Conservation (phyloP, 2,329 filamentous ascomycete species). For the Pseudogymnoascus sp. region DNA sequence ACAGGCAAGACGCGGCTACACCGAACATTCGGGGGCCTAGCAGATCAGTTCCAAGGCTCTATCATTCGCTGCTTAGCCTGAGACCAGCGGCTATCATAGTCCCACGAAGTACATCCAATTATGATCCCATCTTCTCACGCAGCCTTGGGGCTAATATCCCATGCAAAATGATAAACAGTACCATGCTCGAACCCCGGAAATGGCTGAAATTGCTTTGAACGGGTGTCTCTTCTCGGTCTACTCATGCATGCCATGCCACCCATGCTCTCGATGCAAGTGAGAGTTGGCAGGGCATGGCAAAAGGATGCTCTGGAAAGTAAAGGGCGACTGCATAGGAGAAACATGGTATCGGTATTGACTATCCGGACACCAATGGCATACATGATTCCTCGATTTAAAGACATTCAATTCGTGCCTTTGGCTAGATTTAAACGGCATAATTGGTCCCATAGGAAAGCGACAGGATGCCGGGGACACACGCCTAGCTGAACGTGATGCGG, state of each 20-base stretch:
- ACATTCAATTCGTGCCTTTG: not conserved
- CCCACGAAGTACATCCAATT: not conserved
- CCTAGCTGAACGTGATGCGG: not conserved
- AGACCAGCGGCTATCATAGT: slow-evolving; percentile 1
- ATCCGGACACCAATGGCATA: not conserved
- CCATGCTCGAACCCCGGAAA: not conserved
- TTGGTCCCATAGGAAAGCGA: not conserved
- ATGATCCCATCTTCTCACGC: not conserved
- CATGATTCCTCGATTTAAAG: not conserved
- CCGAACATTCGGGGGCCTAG: not conserved
- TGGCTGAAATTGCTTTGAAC: not conserved
- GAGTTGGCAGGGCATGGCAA: not conserved
- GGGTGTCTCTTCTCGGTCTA: not conserved
- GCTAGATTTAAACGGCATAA: not conserved
- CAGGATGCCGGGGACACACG: not conserved
- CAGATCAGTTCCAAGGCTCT: not conserved
- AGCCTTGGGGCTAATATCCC: not conserved
- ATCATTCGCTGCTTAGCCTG: not conserved
- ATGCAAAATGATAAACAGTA: not conserved
- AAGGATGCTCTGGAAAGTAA: not conserved
- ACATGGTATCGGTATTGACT: slow-evolving; percentile 1
- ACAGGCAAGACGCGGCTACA: not conserved
- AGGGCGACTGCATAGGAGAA: not conserved
- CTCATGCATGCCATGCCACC: not conserved
- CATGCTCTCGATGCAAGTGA: not conserved